These are phyloP conservation scores for Hanseniaspora clermontiae DNA, from an alignment of 805 yeast genomes.

Conservation along the genomic window DNA sequence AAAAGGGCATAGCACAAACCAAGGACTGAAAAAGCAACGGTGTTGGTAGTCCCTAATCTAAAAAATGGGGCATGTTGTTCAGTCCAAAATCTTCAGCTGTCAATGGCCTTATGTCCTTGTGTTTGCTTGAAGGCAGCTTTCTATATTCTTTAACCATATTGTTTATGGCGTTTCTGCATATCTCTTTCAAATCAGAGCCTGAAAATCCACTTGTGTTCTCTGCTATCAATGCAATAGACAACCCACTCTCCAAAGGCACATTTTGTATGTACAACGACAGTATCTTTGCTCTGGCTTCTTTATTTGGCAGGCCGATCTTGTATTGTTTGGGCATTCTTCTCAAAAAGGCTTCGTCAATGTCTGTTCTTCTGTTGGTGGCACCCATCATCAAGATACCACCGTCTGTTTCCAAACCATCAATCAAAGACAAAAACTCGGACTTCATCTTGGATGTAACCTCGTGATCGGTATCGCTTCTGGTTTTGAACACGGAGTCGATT, in stretches of 20 bases:
- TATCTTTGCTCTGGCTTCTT: constrained; percentile 56
- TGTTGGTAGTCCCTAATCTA: not conserved
- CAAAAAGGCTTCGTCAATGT: constrained; percentile 83
- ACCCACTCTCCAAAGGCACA: constrained; percentile 46
- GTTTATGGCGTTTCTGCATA: constrained; percentile 88
- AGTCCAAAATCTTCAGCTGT: constrained; percentile 4
- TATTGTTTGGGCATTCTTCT: constrained; percentile 88
- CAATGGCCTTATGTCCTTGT: constrained; percentile 27
- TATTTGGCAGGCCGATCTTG: constrained; percentile 59
- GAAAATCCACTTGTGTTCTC: constrained; percentile 58
- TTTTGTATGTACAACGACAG: constrained; percentile 55
- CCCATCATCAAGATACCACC: constrained; percentile 83
- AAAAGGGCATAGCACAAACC: not conserved
- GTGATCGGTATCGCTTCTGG: constrained; percentile 72
- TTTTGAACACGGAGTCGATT: constrained; percentile 85
- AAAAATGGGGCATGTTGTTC: not conserved
- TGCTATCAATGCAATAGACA: constrained; percentile 52
- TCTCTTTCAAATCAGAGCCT: constrained; percentile 84
- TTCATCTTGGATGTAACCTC: constrained; percentile 90
- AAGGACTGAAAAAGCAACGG: not conserved
- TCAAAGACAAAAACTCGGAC: constrained; percentile 93
- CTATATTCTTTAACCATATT: constrained; percentile 79
- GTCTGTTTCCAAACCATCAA: constrained; percentile 80
- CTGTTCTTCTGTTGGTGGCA: constrained; percentile 85
- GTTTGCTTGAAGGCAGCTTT: constrained; percentile 23